These are phyloP conservation scores for Ziziphus jujuba DNA, from an alignment of 306 rosid genomes.

Conservation along the genomic window DNA sequence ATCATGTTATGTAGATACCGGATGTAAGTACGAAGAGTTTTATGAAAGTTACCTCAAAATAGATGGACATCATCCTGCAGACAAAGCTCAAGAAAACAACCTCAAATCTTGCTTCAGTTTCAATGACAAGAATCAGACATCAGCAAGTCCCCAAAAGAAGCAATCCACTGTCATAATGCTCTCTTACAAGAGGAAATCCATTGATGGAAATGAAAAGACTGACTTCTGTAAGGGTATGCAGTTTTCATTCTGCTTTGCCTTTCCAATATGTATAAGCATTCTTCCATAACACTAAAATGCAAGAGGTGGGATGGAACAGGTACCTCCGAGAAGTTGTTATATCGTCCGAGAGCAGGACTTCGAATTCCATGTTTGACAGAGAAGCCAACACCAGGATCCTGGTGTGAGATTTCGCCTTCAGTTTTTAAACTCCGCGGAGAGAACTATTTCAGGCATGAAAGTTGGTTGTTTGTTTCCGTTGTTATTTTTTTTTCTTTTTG, in stretches of 20 bases:
- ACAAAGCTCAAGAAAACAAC: constrained; percentile 55
- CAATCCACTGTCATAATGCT: constrained; percentile 74
- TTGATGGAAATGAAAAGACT: constrained; percentile 49
- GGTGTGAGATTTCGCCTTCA: constrained; percentile 74
- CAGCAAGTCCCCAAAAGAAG: constrained; percentile 30
- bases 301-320: constrained; percentile 38
- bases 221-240: constrained; percentile 47
- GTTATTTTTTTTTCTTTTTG: constrained; percentile 1
- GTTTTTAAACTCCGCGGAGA: constrained; percentile 81
- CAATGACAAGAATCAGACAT: constrained; percentile 40
- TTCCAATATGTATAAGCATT: background rate
- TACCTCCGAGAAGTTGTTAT: constrained; percentile 61
- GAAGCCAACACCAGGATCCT: constrained; percentile 49
- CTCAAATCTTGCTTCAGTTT: constrained; percentile 29
- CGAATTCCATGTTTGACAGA: constrained; percentile 47
- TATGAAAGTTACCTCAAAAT: constrained; percentile 74
- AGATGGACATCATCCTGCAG: constrained; percentile 51
- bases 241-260: background rate
- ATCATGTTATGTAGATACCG: constrained; percentile 63
- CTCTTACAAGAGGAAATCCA: constrained; percentile 65
- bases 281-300: background rate
- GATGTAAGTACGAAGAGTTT: constrained; percentile 55
- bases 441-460: constrained; percentile 67
- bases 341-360: constrained; percentile 61
- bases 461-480: constrained; percentile 16